These are phyloP conservation scores for Suillus plorans DNA, from an alignment of 768 basidiomycete genomes.

Conservation along the genomic window DNA sequence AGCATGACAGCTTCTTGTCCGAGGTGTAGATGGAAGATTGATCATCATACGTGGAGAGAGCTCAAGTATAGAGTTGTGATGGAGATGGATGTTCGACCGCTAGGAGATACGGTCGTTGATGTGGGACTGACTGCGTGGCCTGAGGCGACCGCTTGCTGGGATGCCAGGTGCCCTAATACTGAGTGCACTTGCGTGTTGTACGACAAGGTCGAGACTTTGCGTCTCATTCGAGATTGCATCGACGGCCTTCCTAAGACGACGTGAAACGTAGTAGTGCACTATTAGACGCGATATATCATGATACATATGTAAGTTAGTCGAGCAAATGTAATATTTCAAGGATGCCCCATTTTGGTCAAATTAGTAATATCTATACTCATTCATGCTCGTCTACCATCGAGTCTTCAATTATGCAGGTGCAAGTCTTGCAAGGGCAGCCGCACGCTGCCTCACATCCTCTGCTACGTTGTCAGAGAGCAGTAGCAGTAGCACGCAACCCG, in stretches of 20 bases:
- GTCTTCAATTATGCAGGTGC: constrained; percentile 7
- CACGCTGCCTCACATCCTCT: constrained; percentile 6
- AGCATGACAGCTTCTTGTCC: constrained; percentile 43
- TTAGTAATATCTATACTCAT: background rate
- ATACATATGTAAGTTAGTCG: background rate
- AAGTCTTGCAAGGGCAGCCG: constrained; percentile 6
- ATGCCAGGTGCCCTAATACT: constrained; percentile 46
- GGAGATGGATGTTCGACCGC: constrained; percentile 59
- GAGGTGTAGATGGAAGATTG: constrained; percentile 46
- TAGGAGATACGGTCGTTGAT: constrained; percentile 56
- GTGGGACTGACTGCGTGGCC: constrained; percentile 53
- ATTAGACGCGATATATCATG: background rate
- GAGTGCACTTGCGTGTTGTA: constrained; percentile 53
- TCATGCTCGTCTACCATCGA: constrained; percentile 23
- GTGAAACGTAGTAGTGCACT: constrained; percentile 12
- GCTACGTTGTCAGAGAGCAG: background rate
- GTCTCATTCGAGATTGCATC: constrained; percentile 55
- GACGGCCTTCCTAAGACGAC: constrained; percentile 45
- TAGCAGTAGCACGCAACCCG: constrained; percentile 4
- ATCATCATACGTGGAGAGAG: constrained; percentile 65
- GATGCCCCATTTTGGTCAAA: background rate
- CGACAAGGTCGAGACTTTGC: constrained; percentile 53
- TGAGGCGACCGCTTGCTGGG: constrained; percentile 63
- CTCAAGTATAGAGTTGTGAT: constrained; percentile 54
- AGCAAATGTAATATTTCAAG: background rate